Base-by-base conservation (phyloP, 106 monocot genomes). In the Cymbidium sinense region DNA sequence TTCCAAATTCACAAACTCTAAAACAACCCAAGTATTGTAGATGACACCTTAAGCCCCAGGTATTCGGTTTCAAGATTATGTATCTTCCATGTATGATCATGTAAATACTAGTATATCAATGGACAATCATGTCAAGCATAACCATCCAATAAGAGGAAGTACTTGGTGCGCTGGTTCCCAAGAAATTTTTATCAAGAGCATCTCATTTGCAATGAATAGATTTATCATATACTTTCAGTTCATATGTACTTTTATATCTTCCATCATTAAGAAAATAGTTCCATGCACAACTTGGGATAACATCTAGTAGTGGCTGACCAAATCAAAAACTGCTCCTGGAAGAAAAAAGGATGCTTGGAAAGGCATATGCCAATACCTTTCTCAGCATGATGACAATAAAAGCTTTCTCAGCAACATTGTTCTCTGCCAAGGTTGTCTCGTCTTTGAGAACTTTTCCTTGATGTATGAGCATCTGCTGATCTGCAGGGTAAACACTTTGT, bases 341-440 rank as follows among this genome's bases (percentile, higher is more conserved):
- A 29, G 11, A 33, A 69, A 69, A 69, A 34, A 29, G 1, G 27
- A 39, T 13, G 13, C 34, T 15, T 1, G 13, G 47, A 43, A 33
- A 47, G 2, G 47, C 47, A 47, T 47, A 15, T 47, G 0, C 39
- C 21, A 34, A 13, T 86, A 96, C 96, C 96, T 96, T 93, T 28
- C 74, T 89, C 79, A 96, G 54, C 96, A 96, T 96, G 70, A 96
- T 81, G 28, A 96, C 96, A 20, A 96, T 69, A 82, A 96, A 94
- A 81, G 85, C 87, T 79, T 86, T 83, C 70, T 96, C 96, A 72
- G 77, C 17, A 87, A 96, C 83, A 81, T 86, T 83, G 86, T 91
- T 96, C 21, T 96, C 91, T 19, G 78, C 83, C 76, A 96, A 83
- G 70, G 96, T 90, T 27, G 94, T 88, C 43, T 91, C 81, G 83